These are phyloP conservation scores for Ceratocystis variospora DNA, from an alignment of 2,329 filamentous ascomycete genomes.

Conservation along the genomic window DNA sequence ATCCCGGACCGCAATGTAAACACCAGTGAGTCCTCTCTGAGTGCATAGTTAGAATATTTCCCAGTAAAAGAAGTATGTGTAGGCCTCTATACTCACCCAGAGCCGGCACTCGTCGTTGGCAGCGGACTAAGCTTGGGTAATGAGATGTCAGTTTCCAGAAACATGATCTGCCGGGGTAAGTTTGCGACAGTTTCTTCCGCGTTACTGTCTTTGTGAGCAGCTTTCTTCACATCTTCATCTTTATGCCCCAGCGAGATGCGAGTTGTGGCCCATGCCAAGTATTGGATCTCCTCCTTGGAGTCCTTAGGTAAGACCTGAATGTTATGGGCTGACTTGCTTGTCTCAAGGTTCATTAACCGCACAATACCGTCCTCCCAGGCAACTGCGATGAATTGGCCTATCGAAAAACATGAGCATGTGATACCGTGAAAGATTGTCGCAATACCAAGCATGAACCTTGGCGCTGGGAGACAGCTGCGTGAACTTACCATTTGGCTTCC, in stretches of 20 bases:
- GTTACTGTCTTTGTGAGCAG: constrained; percentile 18
- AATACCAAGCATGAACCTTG: not conserved
- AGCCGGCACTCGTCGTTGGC: constrained; percentile 45
- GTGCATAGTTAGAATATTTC: constrained; percentile 11
- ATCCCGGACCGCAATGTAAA: constrained; percentile 58
- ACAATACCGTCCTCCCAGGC: constrained; percentile 72
- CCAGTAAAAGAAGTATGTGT: not conserved
- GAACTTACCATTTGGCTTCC: constrained; percentile 54
- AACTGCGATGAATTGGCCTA: constrained; percentile 61
- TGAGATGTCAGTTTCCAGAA: constrained; percentile 62
- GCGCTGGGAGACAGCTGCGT: not conserved
- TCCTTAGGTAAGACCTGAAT: constrained; percentile 37
- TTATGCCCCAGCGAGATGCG: constrained; percentile 9
- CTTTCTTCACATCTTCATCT: not conserved
- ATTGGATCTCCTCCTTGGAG: constrained; percentile 19
- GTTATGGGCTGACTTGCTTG: constrained; percentile 65
- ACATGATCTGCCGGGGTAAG: constrained; percentile 58
- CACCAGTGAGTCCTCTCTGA: constrained; percentile 41
- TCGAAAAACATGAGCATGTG: not conserved
- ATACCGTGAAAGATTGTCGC: not conserved
- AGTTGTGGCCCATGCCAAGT: constrained; percentile 15
- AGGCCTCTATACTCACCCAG: constrained; percentile 37
- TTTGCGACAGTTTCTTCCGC: constrained; percentile 28
- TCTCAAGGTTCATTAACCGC: constrained; percentile 64
- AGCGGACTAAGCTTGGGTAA: constrained; percentile 64